Evolutionary conservation across 352 stramenopile genomes (phyloP).

Genomic region (Saprolegnia diclina): DNA sequence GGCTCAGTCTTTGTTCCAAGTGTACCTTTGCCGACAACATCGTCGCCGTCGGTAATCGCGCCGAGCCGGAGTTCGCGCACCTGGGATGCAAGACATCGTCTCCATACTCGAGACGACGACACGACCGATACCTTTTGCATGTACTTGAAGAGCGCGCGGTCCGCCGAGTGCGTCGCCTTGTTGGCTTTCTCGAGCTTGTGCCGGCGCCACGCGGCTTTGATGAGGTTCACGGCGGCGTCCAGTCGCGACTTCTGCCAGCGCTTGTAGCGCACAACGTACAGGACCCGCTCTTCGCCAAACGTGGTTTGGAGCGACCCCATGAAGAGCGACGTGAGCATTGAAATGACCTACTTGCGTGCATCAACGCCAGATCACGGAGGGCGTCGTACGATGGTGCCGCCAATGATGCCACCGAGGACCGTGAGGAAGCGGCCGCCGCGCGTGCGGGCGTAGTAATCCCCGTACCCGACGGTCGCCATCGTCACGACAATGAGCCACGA

Average conservation of each 20-base stretch:
- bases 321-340: slow-evolving; percentile 27
- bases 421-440: slow-evolving; percentile 12
- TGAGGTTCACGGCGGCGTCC: slow-evolving; percentile 24
- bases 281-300: slow-evolving; percentile 20
- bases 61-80: slow-evolving; percentile 25
- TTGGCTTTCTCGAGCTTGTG: neutral
- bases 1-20: neutral
- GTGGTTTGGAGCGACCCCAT: slow-evolving; percentile 28
- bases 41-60: slow-evolving; percentile 18
- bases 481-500: slow-evolving; percentile 26
- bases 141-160: slow-evolving; percentile 22
- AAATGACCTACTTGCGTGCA: slow-evolving; percentile 20
- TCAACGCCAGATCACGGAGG: neutral
- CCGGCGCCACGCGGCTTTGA: slow-evolving; percentile 10
- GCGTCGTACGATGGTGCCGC: slow-evolving; percentile 23
- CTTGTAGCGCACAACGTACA: slow-evolving; percentile 26
- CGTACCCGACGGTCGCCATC: slow-evolving; percentile 26
- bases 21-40: slow-evolving; percentile 18
- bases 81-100: neutral
- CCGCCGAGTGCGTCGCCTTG: neutral
- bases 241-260: slow-evolving; percentile 18
- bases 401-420: slow-evolving; percentile 20
- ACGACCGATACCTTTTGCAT: slow-evolving; percentile 11
- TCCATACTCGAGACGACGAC: neutral
- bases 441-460: slow-evolving; percentile 17